phyloP scores from a whole-genome alignment of 2,329 filamentous ascomycete genomes.

The Phialocephala subalpina region DNA sequence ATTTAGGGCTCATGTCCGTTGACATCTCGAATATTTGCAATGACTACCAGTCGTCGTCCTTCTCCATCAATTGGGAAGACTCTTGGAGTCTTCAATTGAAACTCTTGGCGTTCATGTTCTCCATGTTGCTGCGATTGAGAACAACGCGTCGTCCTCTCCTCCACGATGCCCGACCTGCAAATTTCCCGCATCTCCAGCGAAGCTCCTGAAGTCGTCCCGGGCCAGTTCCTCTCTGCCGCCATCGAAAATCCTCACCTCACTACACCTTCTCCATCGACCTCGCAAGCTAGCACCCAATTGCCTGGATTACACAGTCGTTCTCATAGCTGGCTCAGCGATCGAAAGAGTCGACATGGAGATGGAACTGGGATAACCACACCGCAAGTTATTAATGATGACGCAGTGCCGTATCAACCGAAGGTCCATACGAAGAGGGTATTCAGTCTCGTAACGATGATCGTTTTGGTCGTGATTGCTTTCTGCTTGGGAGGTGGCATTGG shows the following conservation, averaged over 20 bases:
- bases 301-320: not conserved
- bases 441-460: slow-evolving; percentile 9
- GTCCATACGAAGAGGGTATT: slow-evolving; percentile 7
- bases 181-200: slow-evolving; percentile 12
- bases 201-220: slow-evolving; percentile 19
- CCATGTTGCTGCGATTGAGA: slow-evolving; percentile 1
- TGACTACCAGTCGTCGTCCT: not conserved
- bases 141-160: not conserved
- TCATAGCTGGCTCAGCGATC: not conserved
- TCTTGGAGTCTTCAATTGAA: not conserved
- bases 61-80: not conserved
- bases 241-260: not conserved
- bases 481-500: slow-evolving; percentile 20
- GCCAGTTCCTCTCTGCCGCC: not conserved
- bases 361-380: not conserved
- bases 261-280: not conserved
- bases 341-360: not conserved
- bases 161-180: not conserved
- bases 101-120: not conserved
- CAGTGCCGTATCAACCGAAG: slow-evolving; percentile 4
- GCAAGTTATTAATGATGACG: not conserved
- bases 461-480: slow-evolving; percentile 15
- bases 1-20: not conserved
- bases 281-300: not conserved
- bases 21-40: not conserved